Percentiles rank a stretch among this genome's conserved stretches.
These are phyloP conservation scores for Rhizophora apiculata DNA, from an alignment of 345 rosid species.

Conservation along the genomic window DNA sequence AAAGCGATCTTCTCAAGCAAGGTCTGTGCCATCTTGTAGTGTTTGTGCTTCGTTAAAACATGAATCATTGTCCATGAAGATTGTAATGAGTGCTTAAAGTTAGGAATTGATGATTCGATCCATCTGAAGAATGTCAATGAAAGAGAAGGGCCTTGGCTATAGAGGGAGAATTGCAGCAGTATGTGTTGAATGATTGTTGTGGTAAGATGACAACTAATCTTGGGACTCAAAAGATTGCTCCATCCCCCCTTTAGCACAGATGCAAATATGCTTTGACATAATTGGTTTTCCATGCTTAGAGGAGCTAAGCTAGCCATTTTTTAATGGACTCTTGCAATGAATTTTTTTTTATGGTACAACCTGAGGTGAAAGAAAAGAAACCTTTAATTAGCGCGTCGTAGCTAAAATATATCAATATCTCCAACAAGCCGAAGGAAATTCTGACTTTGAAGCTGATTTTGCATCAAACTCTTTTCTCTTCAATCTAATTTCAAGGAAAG, in stretches of 20 bases:
- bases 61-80: slow-evolving; percentile 81
- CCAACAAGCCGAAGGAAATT: too few relatives aligned
- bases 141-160: slow-evolving; percentile 36
- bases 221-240: slow-evolving; percentile 44
- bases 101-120: slow-evolving; percentile 44
- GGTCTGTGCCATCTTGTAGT: slow-evolving; percentile 69
- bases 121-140: slow-evolving; percentile 60
- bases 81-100: slow-evolving; percentile 54
- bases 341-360: background rate
- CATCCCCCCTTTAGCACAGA: slow-evolving; percentile 63
- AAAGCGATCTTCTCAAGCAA: slow-evolving; percentile 76
- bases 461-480: too few relatives aligned
- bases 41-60: slow-evolving; percentile 54
- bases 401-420: too few relatives aligned
- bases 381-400: too few relatives aligned
- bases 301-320: slow-evolving; percentile 13
- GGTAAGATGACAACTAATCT: slow-evolving; percentile 35
- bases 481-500: too few relatives aligned
- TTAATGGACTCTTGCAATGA: background rate
- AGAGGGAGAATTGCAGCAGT: slow-evolving; percentile 44
- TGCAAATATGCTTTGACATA: slow-evolving; percentile 46
- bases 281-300: slow-evolving; percentile 26
- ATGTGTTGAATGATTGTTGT: slow-evolving; percentile 46
- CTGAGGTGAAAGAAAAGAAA: too few relatives aligned
- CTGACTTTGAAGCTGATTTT: too few relatives aligned